Percentiles rank a stretch among this genome's conserved stretches.
Evolutionary conservation across 768 basidiomycete genomes (phyloP).

Genomic region (Lactifluus volemus): DNA sequence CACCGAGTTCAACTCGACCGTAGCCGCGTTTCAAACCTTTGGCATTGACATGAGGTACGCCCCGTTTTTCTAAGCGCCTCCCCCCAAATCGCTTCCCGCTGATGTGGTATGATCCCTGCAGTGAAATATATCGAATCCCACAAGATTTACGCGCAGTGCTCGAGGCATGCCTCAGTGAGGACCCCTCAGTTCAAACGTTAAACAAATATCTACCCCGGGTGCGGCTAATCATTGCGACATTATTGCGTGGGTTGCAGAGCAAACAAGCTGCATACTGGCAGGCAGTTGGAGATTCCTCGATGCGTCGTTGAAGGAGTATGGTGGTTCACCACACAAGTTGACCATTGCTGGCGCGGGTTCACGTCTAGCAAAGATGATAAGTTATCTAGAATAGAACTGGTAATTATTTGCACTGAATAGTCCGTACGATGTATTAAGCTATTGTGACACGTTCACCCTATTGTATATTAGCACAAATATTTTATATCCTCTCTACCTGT

Average conservation of each 20-base stretch:
- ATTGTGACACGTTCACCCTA: background rate
- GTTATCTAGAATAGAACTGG: background rate
- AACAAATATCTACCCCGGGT: conserved; percentile 33
- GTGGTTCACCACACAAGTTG: background rate
- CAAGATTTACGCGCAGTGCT: conserved; percentile 31
- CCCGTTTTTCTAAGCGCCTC: conserved; percentile 3
- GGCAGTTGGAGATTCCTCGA: conserved; percentile 15
- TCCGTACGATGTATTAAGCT: background rate
- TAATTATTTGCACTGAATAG: background rate
- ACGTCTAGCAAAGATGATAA: background rate
- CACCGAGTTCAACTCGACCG: conserved; percentile 77
- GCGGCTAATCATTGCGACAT: conserved; percentile 29
- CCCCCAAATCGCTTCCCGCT: background rate
- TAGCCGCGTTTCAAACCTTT: conserved; percentile 64
- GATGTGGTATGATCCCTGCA: conserved; percentile 17
- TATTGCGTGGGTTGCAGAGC: conserved; percentile 34
- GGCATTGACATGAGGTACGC: conserved; percentile 72
- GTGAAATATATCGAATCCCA: conserved; percentile 35
- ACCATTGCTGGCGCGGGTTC: background rate
- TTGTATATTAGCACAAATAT: conserved; percentile 1
- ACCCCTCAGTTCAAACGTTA: conserved; percentile 28
- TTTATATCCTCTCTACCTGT: background rate
- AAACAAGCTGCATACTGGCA: conserved; percentile 36
- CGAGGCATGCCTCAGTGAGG: conserved; percentile 38
- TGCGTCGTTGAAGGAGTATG: background rate